Conservation (phyloP, 345 rosid genomes). For the Heritiera littoralis region DNA sequence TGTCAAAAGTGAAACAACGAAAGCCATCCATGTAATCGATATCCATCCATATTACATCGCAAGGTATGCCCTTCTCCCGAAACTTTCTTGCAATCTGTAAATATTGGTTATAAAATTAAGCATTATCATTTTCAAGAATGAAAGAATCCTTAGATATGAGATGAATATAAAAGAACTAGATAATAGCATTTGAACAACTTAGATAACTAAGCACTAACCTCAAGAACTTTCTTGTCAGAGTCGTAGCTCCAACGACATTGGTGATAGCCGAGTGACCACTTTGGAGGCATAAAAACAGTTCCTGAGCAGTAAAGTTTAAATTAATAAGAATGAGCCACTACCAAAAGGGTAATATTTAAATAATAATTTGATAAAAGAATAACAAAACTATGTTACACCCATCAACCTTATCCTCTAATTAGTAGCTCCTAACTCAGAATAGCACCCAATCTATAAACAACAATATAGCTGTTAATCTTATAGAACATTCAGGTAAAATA, state of each 20-base stretch:
- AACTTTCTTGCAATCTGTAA: slow-evolving; percentile 68
- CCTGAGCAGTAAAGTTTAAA: slow-evolving; percentile 42
- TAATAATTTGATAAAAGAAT: not conserved
- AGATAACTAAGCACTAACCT: slow-evolving; percentile 48
- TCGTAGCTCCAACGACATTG: slow-evolving; percentile 96
- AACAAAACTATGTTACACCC: not conserved
- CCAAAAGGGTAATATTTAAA: not conserved
- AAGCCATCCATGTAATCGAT: slow-evolving; percentile 98
- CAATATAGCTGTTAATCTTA: not conserved
- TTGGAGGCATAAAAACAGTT: slow-evolving; percentile 90
- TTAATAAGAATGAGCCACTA: not conserved
- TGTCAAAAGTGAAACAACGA: slow-evolving; percentile 91
- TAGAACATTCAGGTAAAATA: not conserved
- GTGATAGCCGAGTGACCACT: slow-evolving; percentile 95
- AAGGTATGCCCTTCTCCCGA: slow-evolving; percentile 80
- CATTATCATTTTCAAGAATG: slow-evolving; percentile 8
- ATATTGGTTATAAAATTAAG: slow-evolving; percentile 17
- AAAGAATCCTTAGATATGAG: not conserved
- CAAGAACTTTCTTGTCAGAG: slow-evolving; percentile 72
- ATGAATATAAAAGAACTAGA: not conserved
- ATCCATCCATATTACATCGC: slow-evolving; percentile 98
- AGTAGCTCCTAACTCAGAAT: slow-evolving; percentile 2
- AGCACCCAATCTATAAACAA: not conserved
- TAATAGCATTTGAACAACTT: not conserved
- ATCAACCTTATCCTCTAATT: slow-evolving; percentile 4